Evolutionary conservation across 2,329 filamentous ascomycete species (phyloP).

Genomic region (Microsporum canis): DNA sequence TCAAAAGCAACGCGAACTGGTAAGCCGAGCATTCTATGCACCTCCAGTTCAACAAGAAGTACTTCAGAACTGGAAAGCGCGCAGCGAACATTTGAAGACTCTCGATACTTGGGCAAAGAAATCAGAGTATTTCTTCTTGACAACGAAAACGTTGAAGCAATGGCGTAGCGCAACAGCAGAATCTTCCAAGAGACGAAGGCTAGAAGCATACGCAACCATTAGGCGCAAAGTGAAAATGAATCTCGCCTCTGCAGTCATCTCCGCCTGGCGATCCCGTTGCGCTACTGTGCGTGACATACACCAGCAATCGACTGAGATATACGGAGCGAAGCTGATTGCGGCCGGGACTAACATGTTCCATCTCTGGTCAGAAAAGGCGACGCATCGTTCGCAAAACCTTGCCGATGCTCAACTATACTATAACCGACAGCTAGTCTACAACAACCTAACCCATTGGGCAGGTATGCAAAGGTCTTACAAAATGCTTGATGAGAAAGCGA

Average conservation of each 20-base stretch:
- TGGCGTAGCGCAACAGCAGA: slow-evolving; percentile 43
- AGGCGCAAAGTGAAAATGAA: slow-evolving; percentile 44
- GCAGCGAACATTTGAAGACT: slow-evolving; percentile 33
- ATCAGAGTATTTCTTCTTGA: slow-evolving; percentile 46
- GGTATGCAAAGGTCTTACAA: slow-evolving; percentile 25
- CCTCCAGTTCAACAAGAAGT: slow-evolving; percentile 33
- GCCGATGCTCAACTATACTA: slow-evolving; percentile 31
- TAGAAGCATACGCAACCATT: slow-evolving; percentile 45
- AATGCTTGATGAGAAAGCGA: slow-evolving; percentile 35
- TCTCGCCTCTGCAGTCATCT: slow-evolving; percentile 37
- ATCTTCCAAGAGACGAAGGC: slow-evolving; percentile 41
- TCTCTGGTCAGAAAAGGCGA: slow-evolving; percentile 34
- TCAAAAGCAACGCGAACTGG: slow-evolving; percentile 31
- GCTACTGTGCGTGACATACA: slow-evolving; percentile 27
- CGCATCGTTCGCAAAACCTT: slow-evolving; percentile 25
- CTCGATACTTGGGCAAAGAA: slow-evolving; percentile 44
- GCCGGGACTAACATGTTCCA: slow-evolving; percentile 29
- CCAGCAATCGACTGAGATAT: slow-evolving; percentile 28
- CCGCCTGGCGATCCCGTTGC: slow-evolving; percentile 28
- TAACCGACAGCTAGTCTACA: slow-evolving; percentile 28
- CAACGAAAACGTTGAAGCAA: slow-evolving; percentile 38
- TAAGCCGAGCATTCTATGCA: slow-evolving; percentile 35
- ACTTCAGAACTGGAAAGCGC: slow-evolving; percentile 29
- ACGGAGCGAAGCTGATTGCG: slow-evolving; percentile 26
- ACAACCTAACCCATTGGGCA: slow-evolving; percentile 29